Conservation (phyloP, 257 asterid species). For the Misopates orontium region DNA sequence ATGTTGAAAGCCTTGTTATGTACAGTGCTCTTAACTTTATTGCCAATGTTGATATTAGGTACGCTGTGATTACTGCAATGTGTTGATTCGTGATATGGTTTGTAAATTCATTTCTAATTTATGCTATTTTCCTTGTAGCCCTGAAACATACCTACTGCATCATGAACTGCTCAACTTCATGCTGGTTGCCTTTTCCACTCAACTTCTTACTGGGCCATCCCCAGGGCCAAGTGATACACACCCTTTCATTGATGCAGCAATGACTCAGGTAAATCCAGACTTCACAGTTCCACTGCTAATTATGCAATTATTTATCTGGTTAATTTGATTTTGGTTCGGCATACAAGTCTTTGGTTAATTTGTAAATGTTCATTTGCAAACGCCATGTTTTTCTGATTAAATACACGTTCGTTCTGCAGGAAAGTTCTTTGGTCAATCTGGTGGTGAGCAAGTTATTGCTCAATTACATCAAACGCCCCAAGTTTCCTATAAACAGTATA, state of each 20-base stretch:
- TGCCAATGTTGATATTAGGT: constrained; percentile 84
- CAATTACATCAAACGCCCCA: constrained; percentile 69
- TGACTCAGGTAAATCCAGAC: constrained; percentile 65
- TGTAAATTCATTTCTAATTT: constrained; percentile 29
- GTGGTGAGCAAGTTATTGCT: constrained; percentile 68
- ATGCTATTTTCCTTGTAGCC: constrained; percentile 37
- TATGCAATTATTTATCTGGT: constrained; percentile 11
- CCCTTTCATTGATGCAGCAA: constrained; percentile 88
- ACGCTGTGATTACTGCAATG: constrained; percentile 33
- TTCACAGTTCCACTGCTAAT: constrained; percentile 15
- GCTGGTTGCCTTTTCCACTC: constrained; percentile 78
- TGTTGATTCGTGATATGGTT: constrained; percentile 25
- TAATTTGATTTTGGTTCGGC: constrained; percentile 35
- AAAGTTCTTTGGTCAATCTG: constrained; percentile 61
- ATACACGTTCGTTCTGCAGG: constrained; percentile 51
- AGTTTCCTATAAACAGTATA: constrained; percentile 48
- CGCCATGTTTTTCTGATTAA: constrained; percentile 35
- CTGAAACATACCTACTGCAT: constrained; percentile 75
- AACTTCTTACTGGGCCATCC: constrained; percentile 91
- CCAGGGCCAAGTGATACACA: constrained; percentile 82
- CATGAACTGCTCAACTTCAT: constrained; percentile 84
- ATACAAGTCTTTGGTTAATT: constrained; percentile 74
- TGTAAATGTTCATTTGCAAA: constrained; percentile 63
- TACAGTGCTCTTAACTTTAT: constrained; percentile 73
- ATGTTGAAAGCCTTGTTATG: constrained; percentile 62